phyloP scores from a whole-genome alignment of 2,329 filamentous ascomycete genomes.

The Cercospora sojina region DNA sequence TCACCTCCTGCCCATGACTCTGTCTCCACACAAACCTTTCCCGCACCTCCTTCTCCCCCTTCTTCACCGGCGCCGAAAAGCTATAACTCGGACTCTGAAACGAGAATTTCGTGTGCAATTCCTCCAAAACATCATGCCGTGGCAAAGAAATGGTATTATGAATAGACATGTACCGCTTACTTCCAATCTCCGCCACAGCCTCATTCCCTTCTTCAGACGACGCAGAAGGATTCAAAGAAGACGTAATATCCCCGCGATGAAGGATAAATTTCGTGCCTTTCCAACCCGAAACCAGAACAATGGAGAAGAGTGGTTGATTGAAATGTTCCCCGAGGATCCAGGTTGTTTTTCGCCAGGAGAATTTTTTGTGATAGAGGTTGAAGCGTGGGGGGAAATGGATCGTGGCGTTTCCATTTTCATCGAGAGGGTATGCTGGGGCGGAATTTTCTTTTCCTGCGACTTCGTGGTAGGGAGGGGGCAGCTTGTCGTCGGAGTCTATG shows the following conservation, averaged over 20 bases:
- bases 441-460: constrained; percentile 3
- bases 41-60: constrained; percentile 10
- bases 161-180: constrained; percentile 9
- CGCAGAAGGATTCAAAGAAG: background rate
- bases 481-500: constrained; percentile 8
- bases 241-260: constrained; percentile 6
- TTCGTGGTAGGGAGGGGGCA: constrained; percentile 22
- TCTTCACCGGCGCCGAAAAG: constrained; percentile 13
- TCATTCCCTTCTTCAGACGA: background rate
- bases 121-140: constrained; percentile 5
- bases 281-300: constrained; percentile 14
- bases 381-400: constrained; percentile 7
- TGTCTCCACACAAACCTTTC: constrained; percentile 26
- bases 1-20: constrained; percentile 24
- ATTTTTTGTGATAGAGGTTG: constrained; percentile 20
- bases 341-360: constrained; percentile 9
- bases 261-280: constrained; percentile 18
- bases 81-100: constrained; percentile 13
- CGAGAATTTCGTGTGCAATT: constrained; percentile 11
- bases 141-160: constrained; percentile 16
- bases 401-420: background rate
- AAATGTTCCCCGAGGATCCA: constrained; percentile 19
- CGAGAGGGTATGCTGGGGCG: background rate
- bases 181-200: constrained; percentile 8
- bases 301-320: constrained; percentile 14